Conservation (phyloP, 2,329 filamentous ascomycete genomes). For the Fusarium proliferatum region DNA sequence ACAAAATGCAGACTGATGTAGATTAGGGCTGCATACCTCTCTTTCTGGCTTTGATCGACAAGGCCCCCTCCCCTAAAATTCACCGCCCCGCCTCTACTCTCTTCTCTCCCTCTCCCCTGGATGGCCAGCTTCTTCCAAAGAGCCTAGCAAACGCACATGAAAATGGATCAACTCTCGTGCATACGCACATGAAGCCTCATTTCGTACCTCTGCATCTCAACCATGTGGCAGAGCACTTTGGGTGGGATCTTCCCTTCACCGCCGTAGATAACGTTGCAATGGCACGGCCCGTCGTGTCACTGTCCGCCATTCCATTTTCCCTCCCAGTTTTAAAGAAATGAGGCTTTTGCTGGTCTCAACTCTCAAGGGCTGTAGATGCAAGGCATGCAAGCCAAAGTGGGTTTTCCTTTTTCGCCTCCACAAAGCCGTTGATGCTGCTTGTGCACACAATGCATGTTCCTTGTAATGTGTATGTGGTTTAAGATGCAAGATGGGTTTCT, state of each 20-base stretch:
- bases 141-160: not conserved
- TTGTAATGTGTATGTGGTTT: constrained; percentile 11
- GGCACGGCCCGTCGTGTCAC: constrained; percentile 4
- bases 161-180: constrained; percentile 20
- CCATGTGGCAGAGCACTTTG: constrained; percentile 20
- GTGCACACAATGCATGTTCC: constrained; percentile 29
- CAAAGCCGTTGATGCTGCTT: constrained; percentile 30
- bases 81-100: constrained; percentile 24
- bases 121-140: not conserved
- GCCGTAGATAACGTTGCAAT: constrained; percentile 21
- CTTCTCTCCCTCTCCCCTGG: constrained; percentile 9
- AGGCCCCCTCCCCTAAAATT: constrained; percentile 14
- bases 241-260: constrained; percentile 30
- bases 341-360: constrained; percentile 7
- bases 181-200: constrained; percentile 31
- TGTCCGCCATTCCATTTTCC: not conserved
- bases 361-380: constrained; percentile 18
- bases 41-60: constrained; percentile 31
- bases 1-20: constrained; percentile 21
- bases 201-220: constrained; percentile 8
- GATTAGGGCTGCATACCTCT: constrained; percentile 34
- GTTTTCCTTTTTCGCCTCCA: constrained; percentile 22
- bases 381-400: constrained; percentile 31
- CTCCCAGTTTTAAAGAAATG: not conserved
- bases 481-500: constrained; percentile 41